Evolutionary conservation across 352 stramenopile species (phyloP), one percentile per base, ranked within the genome.

Genomic region (Phytophthora tentaculata): DNA sequence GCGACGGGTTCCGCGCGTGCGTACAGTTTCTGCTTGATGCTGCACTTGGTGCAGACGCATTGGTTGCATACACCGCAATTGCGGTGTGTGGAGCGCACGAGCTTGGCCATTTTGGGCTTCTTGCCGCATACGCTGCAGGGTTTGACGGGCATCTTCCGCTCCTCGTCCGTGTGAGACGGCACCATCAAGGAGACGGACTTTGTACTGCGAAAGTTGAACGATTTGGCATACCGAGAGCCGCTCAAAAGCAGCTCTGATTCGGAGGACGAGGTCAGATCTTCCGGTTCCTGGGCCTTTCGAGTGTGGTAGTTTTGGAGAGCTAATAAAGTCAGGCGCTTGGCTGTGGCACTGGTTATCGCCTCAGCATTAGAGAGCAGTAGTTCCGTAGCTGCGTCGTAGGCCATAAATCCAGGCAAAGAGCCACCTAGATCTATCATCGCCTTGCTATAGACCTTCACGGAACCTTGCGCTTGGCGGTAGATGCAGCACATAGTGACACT

Each of bases 401-500:
- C 77, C 51, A 91, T 73, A 9, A 88, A 75, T 2, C 73, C 73
- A 1, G 79, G 67, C 10, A 91, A 48, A 0, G 81, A 72, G 0
- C 83, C 83, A 9, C 78, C 73, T 2, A 91, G 39, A 51, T 88
- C 70, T 37, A 89, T 73, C 56, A 81, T 71, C 8, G 81, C 83
- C 37, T 88, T 89, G 65, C 73, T 76, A 66, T 88, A 91, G 23
- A 81, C 71, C 20, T 74, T 70, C n/a, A 91, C 80, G 14, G 71
- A 45, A 13, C 61, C 58, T 17, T 78, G 76, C 12, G 71, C 67
- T 71, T 91, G 83, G 5, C 83, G 76, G 55, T 86, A 89, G 58
- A 91, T 89, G 53, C 77, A 88, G 64, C 83, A 89, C 58, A 89
- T 66, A 39, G 83, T 85, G 37, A 88, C 71, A 35, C 62, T 77